These are phyloP conservation scores for Aspergillus sclerotialis DNA, from an alignment of 2,329 filamentous ascomycete species.

Conservation along the genomic window DNA sequence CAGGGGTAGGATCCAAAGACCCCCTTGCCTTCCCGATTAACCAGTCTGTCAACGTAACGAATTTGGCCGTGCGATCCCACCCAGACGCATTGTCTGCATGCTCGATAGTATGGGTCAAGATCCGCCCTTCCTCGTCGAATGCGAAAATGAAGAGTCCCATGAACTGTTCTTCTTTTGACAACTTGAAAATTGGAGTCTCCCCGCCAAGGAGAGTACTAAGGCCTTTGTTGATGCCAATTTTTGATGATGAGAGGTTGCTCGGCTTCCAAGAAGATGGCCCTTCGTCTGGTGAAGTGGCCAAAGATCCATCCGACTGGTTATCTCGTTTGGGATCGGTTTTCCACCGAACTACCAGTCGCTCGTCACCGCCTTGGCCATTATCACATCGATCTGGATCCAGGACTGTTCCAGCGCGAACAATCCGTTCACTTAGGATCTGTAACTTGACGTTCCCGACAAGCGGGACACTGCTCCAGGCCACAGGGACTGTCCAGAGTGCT, in stretches of 20 bases:
- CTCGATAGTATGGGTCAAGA: slow-evolving; percentile 87
- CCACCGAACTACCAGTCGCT: slow-evolving; percentile 90
- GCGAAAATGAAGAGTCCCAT: slow-evolving; percentile 91
- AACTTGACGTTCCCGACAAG: slow-evolving; percentile 85
- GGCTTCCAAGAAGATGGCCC: slow-evolving; percentile 5
- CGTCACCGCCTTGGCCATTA: slow-evolving; percentile 40
- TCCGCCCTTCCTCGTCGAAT: slow-evolving; percentile 79
- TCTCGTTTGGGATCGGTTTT: slow-evolving; percentile 50
- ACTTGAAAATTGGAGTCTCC: slow-evolving; percentile 42
- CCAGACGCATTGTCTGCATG: slow-evolving; percentile 77
- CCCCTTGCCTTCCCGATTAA: slow-evolving; percentile 70
- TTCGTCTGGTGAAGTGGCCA: background rate
- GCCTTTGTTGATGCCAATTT: slow-evolving; percentile 30
- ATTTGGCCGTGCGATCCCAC: slow-evolving; percentile 76
- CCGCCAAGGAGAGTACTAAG: slow-evolving; percentile 46
- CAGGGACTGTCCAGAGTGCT: slow-evolving; percentile 89
- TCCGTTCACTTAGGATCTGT: slow-evolving; percentile 81
- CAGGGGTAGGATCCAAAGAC: slow-evolving; percentile 24
- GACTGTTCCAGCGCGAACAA: slow-evolving; percentile 54
- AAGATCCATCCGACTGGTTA: slow-evolving; percentile 3
- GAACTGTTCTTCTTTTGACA: slow-evolving; percentile 66
- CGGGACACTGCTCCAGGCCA: slow-evolving; percentile 91
- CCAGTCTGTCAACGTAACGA: slow-evolving; percentile 93
- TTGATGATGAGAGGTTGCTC: slow-evolving; percentile 17
- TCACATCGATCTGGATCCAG: slow-evolving; percentile 26